Base-by-base conservation (phyloP, 129 eudicot species). In the Artemisia argyi region DNA sequence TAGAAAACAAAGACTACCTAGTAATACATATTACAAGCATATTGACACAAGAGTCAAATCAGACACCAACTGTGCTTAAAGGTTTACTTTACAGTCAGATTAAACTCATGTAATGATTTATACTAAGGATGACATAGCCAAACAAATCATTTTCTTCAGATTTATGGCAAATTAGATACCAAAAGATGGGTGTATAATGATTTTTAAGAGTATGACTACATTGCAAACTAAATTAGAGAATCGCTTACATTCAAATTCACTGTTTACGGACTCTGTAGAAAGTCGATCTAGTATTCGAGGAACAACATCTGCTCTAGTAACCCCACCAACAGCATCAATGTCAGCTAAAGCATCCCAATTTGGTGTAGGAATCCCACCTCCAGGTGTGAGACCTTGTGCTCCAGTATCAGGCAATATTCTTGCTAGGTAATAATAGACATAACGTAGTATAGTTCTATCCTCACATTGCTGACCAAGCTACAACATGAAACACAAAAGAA, bases 321-420 rank as follows among this genome's bases (percentile, higher is more conserved):
- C 98, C 53, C 98, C 98, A 66, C 97, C 98, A 84, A 83, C 89
- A 74, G 97, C 97, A 84, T 88, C 98, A 65, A 94, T 90, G 80
- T 88, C 98, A 65, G 98, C 98, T 83, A 90, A 83, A 71, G 98
- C 98, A 81, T 94, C 98, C 98, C 98, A 94, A 81, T 94, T 94
- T 61, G 98, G 98, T 15, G 98, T 94, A 73, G 98, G 98, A 76
- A 94, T 94, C 65, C 98, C 98, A 69, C 98, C 98, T 69, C 98
- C 98, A 3, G 97, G 82, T 67, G 87, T 88, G 75, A 90, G 67
- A 85, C 97, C 98, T 82, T 93, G 98, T 28, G 98, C 87, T 82
- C 98, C 98, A 69, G 96, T 83, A 79, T 94, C 98, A 61, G 97
- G 87, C 30, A 94, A 84, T 55, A 94, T 94, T 76, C 98, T 87